These are phyloP conservation scores for Liriodendron chinense DNA, from an alignment of 164 flowering plant species.

Conservation along the genomic window DNA sequence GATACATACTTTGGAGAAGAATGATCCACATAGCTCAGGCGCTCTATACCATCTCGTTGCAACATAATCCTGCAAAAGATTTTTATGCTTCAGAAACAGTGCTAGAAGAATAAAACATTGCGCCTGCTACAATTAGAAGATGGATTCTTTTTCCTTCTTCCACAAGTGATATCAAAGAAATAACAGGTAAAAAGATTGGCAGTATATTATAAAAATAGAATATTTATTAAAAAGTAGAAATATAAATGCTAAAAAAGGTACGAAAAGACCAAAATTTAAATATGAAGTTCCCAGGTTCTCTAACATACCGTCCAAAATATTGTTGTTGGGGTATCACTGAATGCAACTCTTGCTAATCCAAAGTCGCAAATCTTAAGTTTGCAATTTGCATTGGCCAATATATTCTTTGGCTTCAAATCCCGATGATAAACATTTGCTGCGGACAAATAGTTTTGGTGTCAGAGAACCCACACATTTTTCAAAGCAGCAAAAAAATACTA, in stretches of 20 bases:
- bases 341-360: constrained; percentile 93
- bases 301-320: constrained; percentile 83
- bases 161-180: too few species aligned
- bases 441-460: constrained; percentile 17
- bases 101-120: background rate
- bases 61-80: constrained; percentile 73
- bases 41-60: constrained; percentile 99
- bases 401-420: constrained; percentile 89
- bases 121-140: background rate
- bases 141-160: background rate
- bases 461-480: constrained; percentile 16
- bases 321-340: constrained; percentile 77
- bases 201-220: too few species aligned
- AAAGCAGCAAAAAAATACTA: background rate
- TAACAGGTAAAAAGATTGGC: too few species aligned
- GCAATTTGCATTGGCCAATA: constrained; percentile 92
- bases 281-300: background rate
- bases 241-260: too few species aligned
- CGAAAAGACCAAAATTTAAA: background rate
- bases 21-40: constrained; percentile 95
- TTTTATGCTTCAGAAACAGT: background rate
- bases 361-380: constrained; percentile 93
- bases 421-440: constrained; percentile 71
- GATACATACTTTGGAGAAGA: constrained; percentile 81
- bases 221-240: too few species aligned